A percentile compares a stretch with the other conserved stretches of the same genome.
phyloP scores from a whole-genome alignment of 2,329 filamentous ascomycete genomes.

The Endoconidiophora polonica region DNA sequence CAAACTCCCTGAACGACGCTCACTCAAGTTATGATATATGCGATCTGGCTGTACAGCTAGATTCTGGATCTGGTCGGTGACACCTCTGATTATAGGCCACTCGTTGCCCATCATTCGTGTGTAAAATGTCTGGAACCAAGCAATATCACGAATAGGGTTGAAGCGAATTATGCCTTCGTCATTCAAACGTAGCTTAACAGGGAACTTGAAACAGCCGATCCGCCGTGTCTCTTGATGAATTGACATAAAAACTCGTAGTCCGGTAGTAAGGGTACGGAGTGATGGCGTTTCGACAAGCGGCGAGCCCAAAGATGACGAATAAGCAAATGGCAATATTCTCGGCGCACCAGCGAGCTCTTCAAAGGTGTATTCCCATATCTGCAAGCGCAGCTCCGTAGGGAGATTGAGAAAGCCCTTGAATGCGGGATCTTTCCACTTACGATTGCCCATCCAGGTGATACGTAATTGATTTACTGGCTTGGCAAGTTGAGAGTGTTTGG shows the following conservation, averaged over 20 bases:
- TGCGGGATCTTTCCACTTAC: neutral
- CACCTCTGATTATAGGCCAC: neutral
- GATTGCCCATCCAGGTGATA: no score
- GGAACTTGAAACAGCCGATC: conserved; percentile 2
- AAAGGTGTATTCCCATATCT: conserved; percentile 10
- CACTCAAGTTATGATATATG: neutral
- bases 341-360: neutral
- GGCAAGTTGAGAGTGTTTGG: no score
- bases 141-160: conserved; percentile 3
- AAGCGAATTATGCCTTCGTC: neutral
- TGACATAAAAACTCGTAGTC: conserved; percentile 6
- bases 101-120: no score
- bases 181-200: neutral
- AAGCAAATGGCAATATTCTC: neutral
- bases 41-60: neutral
- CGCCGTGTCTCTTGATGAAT: conserved; percentile 6
- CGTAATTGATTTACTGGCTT: no score
- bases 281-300: neutral
- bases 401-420: conserved; percentile 4
- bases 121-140: neutral
- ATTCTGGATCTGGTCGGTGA: conserved; percentile 6
- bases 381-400: conserved; percentile 1
- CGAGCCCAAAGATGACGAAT: neutral
- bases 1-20: neutral
- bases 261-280: neutral